Conservation (phyloP, 1,139 yeast species). For the Suhomyces bolitotheri region DNA sequence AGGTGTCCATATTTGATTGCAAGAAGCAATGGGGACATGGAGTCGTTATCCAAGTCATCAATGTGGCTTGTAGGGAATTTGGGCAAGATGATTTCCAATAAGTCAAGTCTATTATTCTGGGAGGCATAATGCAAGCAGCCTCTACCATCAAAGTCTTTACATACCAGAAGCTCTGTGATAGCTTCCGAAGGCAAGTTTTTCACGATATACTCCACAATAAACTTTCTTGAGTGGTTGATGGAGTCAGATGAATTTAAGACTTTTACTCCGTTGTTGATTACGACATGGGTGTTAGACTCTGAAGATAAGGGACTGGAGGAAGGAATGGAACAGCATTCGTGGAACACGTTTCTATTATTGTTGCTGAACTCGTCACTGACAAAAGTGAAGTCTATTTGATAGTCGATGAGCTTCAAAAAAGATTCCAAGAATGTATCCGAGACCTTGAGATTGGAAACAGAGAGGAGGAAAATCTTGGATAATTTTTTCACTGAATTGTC, state of each 20-base stretch:
- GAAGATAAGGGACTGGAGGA: slow-evolving; percentile 28
- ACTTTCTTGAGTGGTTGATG: slow-evolving; percentile 43
- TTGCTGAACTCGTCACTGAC: slow-evolving; percentile 44
- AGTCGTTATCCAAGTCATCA: slow-evolving; percentile 65
- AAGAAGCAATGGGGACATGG: slow-evolving; percentile 77
- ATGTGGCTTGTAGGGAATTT: slow-evolving; percentile 38
- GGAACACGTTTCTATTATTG: slow-evolving; percentile 42
- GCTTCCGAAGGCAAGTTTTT: slow-evolving; percentile 23
- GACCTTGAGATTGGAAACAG: slow-evolving; percentile 55
- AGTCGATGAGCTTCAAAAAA: slow-evolving; percentile 45
- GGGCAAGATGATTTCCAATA: slow-evolving; percentile 49
- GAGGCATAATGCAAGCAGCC: slow-evolving; percentile 89
- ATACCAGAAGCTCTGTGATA: slow-evolving; percentile 30
- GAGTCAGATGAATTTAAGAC: slow-evolving; percentile 44
- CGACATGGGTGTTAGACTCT: slow-evolving; percentile 34
- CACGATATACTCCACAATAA: slow-evolving; percentile 38
- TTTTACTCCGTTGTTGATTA: slow-evolving; percentile 48
- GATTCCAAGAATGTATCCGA: slow-evolving; percentile 49
- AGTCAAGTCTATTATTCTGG: slow-evolving; percentile 60
- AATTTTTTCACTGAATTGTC: slow-evolving; percentile 39
- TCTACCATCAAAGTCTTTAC: slow-evolving; percentile 70
- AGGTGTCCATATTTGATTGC: slow-evolving; percentile 73
- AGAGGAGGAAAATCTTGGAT: slow-evolving; percentile 64
- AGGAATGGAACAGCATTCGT: slow-evolving; percentile 47
- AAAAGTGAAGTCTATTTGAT: slow-evolving; percentile 43